A percentile compares a stretch with the other conserved stretches of the same genome.
These are phyloP conservation scores for Gaeumannomyces tritici DNA, from an alignment of 2,329 filamentous ascomycete genomes.

Conservation along the genomic window DNA sequence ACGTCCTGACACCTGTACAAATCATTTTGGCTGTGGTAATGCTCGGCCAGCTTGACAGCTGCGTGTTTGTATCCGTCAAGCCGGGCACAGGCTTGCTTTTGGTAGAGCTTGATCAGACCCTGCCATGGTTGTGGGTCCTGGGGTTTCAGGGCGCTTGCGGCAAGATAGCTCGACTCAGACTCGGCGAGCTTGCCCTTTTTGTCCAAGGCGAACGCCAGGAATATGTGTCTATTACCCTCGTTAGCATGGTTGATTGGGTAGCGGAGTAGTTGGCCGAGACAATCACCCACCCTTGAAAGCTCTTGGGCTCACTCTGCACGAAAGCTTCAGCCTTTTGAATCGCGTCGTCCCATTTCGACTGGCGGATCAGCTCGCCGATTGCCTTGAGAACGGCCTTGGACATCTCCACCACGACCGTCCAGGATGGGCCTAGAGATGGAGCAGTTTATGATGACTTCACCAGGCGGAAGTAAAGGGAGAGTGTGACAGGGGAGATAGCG, in stretches of 20 bases:
- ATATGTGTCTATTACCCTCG: constrained; percentile 54
- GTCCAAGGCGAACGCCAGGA: constrained; percentile 76
- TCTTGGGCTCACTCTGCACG: constrained; percentile 62
- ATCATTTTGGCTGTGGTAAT: constrained; percentile 60
- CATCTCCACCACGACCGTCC: not conserved
- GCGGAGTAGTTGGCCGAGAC: not conserved
- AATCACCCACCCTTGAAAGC: constrained; percentile 66
- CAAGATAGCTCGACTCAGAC: constrained; percentile 66
- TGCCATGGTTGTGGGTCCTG: constrained; percentile 83
- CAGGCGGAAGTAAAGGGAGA: too few species aligned
- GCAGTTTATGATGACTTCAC: not conserved
- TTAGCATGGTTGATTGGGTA: constrained; percentile 4
- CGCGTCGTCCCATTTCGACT: constrained; percentile 70
- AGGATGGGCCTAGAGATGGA: not conserved
- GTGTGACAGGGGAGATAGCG: not conserved
- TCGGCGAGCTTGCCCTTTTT: constrained; percentile 63
- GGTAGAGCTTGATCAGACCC: constrained; percentile 76
- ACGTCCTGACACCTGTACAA: constrained; percentile 55
- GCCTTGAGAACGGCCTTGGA: constrained; percentile 71
- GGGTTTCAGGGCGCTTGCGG: constrained; percentile 62
- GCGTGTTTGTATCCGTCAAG: constrained; percentile 67
- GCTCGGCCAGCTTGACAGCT: constrained; percentile 61
- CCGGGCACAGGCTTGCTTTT: constrained; percentile 61
- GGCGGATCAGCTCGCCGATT: constrained; percentile 68
- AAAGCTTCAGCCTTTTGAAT: constrained; percentile 59